phyloP scores from a whole-genome alignment of 257 asterid genomes.

The Scutellaria galericulata region DNA sequence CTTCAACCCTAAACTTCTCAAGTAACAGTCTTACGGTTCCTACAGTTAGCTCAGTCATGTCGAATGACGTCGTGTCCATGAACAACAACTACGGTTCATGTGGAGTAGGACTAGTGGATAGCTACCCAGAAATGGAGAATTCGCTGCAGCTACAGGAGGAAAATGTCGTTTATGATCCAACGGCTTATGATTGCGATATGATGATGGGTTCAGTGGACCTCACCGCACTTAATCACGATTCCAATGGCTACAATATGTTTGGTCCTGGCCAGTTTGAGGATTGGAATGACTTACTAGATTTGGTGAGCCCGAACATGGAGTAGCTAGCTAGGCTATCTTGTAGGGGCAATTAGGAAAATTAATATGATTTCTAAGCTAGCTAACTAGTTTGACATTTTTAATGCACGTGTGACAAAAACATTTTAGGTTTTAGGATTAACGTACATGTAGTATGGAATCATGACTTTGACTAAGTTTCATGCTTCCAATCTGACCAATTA shows the following conservation, averaged over 20 bases:
- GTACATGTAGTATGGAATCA: not conserved
- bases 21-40: constrained; percentile 18
- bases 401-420: constrained; percentile 2
- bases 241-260: constrained; percentile 7
- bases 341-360: constrained; percentile 18
- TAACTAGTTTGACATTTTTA: not conserved
- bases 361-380: not conserved
- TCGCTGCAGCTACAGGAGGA: not conserved
- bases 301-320: constrained; percentile 44
- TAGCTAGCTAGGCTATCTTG: constrained; percentile 11
- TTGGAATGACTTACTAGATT: constrained; percentile 49
- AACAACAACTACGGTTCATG: constrained; percentile 21
- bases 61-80: constrained; percentile 18
- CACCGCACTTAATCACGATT: constrained; percentile 8
- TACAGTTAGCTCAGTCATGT: not conserved
- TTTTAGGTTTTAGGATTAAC: constrained; percentile 4
- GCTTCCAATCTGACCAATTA: no score
- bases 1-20: constrained; percentile 50
- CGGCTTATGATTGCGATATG: constrained; percentile 29
- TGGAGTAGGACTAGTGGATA: not conserved
- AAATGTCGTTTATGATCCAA: not conserved
- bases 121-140: constrained; percentile 27
- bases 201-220: constrained; percentile 35
- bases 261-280: constrained; percentile 43
- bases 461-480: not conserved